phyloP scores from a whole-genome alignment of 2,329 filamentous ascomycete genomes.

The Fusarium kyushuense region DNA sequence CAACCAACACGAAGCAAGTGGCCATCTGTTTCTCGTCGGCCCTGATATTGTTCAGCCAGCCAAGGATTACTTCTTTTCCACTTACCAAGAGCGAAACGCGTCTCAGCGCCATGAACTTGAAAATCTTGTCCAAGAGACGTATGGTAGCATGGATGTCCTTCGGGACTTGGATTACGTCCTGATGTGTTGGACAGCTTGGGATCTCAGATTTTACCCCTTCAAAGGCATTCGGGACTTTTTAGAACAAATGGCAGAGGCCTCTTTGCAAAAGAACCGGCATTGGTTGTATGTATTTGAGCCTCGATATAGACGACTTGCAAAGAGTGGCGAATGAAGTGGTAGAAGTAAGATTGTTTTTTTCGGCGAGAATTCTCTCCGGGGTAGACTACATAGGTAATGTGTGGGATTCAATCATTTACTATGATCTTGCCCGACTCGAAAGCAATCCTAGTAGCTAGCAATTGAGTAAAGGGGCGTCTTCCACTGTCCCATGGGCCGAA shows the following conservation, averaged over 20 bases:
- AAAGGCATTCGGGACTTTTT: not conserved
- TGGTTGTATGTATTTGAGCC: conserved; percentile 18
- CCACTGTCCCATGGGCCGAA: not conserved
- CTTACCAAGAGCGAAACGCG: not conserved
- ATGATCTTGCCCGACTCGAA: not conserved
- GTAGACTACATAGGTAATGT: not conserved
- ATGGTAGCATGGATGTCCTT: conserved; percentile 2
- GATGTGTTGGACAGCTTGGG: conserved; percentile 10
- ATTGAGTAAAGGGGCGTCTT: too few relatives aligned
- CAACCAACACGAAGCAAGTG: not conserved
- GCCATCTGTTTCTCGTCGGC: not conserved
- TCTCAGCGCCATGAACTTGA: conserved; percentile 3
- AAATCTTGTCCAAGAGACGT: conserved; percentile 9
- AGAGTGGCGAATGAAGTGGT: not conserved
- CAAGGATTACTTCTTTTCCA: conserved; percentile 13
- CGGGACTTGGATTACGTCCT: not conserved
- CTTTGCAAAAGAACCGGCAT: not conserved
- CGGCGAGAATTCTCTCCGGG: not conserved
- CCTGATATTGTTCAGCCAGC: conserved; percentile 5
- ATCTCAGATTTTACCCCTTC: not conserved
- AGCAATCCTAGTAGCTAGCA: too few relatives aligned
- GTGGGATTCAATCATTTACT: not conserved
- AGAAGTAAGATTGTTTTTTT: not conserved
- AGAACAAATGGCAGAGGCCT: conserved; percentile 7
- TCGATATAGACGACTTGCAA: not conserved